Base-by-base conservation (phyloP, 2,329 filamentous ascomycete genomes). In the Talaromyces sp. region DNA sequence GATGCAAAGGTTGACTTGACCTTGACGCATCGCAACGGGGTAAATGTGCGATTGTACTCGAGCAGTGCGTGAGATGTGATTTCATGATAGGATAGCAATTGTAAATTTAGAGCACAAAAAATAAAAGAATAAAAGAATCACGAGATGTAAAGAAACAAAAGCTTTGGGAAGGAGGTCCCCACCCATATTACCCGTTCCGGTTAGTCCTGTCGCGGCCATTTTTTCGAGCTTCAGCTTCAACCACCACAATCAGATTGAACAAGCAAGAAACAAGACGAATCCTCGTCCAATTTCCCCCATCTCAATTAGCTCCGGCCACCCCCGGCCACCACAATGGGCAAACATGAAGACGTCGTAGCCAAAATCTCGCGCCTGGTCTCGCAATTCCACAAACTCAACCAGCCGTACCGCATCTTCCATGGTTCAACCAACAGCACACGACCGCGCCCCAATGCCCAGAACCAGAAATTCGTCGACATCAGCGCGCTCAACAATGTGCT, bases 351-450 rank as follows among this genome's bases (percentile, higher is more conserved):
- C 19, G 51, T 62, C 51, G 60, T 62, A 57, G 58, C 49, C 22
- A n/a, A 56, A 33, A 59, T 59, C 28, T 62, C 60, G 15, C 60
- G 60, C 52, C 55, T 59, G 55, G 60, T 62, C 51, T 52, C 56
- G 19, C 60, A 62, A 53, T 62, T 85, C 72, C 70, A 82, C 69
- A 72, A 77, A 13, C 78, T 78, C 52, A 73, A 81, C 59, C 75
- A 82, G 69, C 84, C 87, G 2, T 92, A 90, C 74, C 83, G 88
- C n/a, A 87, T 92, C 70, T 89, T 86, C 67, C 89, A 92, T 75
- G 90, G 90, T 63, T 86, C 88, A 0, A 92, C 89, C 28, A 92
- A 91, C 76, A 90, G 86, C 73, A 92, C 90, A 42, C 86, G 90
- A 8, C 81, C 82, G 8, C 75, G 78, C 22, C 80, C 32, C 25